Percentiles rank a stretch among this genome's conserved stretches.
phyloP scores from a whole-genome alignment of 441 rosid genomes.

The Gossypium schwendimanii region DNA sequence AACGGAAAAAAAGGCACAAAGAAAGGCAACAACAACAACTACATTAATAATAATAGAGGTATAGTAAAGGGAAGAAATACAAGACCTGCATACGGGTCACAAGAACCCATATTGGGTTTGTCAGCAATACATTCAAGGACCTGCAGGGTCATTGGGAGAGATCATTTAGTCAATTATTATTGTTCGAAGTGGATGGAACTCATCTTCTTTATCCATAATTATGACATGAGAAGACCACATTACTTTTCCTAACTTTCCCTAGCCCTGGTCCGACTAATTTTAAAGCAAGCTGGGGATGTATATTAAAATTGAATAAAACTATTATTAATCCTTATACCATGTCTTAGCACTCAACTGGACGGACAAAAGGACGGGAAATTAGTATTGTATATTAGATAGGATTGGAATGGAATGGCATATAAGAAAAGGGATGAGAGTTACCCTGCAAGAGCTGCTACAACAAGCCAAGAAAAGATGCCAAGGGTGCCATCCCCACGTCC shows the following conservation, averaged over 20 bases:
- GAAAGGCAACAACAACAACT: neutral
- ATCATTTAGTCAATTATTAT: constrained; percentile 1
- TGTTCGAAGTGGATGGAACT: neutral
- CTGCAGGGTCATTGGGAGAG: constrained; percentile 26
- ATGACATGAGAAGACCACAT: no score
- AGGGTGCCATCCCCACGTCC: constrained; percentile 53
- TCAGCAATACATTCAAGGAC: constrained; percentile 58
- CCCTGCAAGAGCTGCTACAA: constrained; percentile 68
- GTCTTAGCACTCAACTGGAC: neutral
- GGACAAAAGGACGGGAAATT: neutral
- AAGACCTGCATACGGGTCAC: constrained; percentile 70
- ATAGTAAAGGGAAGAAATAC: constrained; percentile 8
- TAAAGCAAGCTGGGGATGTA: neutral
- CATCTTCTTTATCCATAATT: neutral
- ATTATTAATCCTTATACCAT: neutral
- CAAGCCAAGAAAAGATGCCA: constrained; percentile 64
- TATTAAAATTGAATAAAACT: neutral
- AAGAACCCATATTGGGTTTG: constrained; percentile 65
- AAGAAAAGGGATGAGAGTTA: constrained; percentile 11
- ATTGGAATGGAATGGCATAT: neutral
- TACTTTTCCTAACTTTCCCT: neutral
- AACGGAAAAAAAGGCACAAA: neutral
- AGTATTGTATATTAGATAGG: neutral
- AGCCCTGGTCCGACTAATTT: neutral
- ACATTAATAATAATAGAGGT: neutral